Percentiles rank a stretch among this genome's conserved stretches.
Evolutionary conservation across 139 green algal species (phyloP).

Genomic region (Coelastrella sp.): DNA sequence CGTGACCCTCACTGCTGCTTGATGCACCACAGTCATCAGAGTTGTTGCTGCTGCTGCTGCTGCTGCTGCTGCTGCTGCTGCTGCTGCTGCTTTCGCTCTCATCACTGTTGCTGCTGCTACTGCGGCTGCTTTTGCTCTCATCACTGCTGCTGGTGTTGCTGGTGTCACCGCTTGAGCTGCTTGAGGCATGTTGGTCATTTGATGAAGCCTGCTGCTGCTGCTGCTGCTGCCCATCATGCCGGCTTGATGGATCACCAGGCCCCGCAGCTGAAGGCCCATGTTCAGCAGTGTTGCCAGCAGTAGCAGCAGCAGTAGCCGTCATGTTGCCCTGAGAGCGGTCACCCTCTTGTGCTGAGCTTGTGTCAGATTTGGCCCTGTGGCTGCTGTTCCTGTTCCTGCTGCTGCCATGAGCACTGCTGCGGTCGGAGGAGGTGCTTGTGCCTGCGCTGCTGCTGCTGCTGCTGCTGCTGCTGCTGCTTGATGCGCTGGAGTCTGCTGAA

Average conservation of each 20-base stretch:
- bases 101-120: not conserved
- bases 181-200: no score
- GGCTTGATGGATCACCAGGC: not conserved
- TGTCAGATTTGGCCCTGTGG: no score
- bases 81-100: not conserved
- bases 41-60: not conserved
- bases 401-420: not conserved
- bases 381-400: conserved; percentile 9
- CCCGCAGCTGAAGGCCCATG: not conserved
- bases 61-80: not conserved
- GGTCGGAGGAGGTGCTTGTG: no score
- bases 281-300: not conserved
- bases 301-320: not conserved
- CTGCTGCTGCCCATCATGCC: not conserved
- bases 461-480: no score
- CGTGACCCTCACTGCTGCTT: not conserved
- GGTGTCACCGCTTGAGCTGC: not conserved
- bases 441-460: no score
- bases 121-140: not conserved
- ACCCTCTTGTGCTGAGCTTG: no score
- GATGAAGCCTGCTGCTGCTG: no score
- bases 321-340: not conserved
- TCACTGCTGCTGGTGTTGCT: not conserved
- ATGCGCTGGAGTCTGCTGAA: no score
- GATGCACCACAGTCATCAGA: not conserved